phyloP scores from a whole-genome alignment of 1,284 basidiomycete species.

The Amylostereum chailletii region DNA sequence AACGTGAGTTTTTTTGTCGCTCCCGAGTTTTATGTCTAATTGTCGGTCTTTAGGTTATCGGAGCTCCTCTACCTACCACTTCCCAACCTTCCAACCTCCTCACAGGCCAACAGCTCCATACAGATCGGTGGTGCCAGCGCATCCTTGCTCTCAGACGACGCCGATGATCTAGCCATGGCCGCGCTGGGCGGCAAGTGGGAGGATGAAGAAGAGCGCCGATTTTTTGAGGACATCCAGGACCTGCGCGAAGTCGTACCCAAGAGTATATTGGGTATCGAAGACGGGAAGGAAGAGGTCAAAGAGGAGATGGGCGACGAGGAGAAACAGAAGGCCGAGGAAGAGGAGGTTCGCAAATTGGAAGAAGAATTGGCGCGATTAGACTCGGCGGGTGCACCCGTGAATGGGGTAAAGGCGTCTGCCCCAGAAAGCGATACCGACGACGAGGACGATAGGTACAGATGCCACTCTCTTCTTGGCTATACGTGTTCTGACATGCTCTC shows the following conservation, averaged over 20 bases:
- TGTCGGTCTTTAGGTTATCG: slow-evolving; percentile 52
- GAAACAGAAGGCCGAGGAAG: slow-evolving; percentile 42
- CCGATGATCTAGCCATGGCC: slow-evolving; percentile 48
- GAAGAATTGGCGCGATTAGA: slow-evolving; percentile 51
- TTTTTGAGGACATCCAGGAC: slow-evolving; percentile 92
- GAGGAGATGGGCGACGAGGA: slow-evolving; percentile 35
- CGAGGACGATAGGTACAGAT: slow-evolving; percentile 40
- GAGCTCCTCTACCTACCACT: slow-evolving; percentile 80
- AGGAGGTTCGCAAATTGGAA: slow-evolving; percentile 61
- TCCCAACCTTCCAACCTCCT: slow-evolving; percentile 73
- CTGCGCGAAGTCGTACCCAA: slow-evolving; percentile 87
- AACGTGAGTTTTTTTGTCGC: slow-evolving; percentile 39
- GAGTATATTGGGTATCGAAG: slow-evolving; percentile 78
- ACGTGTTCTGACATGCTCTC: slow-evolving; percentile 4
- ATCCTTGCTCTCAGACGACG: slow-evolving; percentile 29
- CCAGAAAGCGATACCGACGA: slow-evolving; percentile 23
- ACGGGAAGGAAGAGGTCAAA: slow-evolving; percentile 25
- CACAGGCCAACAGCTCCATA: slow-evolving; percentile 74
- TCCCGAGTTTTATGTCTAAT: neutral
- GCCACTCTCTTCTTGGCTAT: neutral
- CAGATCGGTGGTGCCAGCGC: slow-evolving; percentile 52
- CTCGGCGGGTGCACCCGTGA: slow-evolving; percentile 27
- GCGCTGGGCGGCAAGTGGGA: slow-evolving; percentile 86
- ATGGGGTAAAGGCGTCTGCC: slow-evolving; percentile 15
- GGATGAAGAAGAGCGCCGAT: slow-evolving; percentile 92